These are phyloP conservation scores for Acephala macrosclerotiorum DNA, from an alignment of 2,329 filamentous ascomycete species.

Conservation along the genomic window DNA sequence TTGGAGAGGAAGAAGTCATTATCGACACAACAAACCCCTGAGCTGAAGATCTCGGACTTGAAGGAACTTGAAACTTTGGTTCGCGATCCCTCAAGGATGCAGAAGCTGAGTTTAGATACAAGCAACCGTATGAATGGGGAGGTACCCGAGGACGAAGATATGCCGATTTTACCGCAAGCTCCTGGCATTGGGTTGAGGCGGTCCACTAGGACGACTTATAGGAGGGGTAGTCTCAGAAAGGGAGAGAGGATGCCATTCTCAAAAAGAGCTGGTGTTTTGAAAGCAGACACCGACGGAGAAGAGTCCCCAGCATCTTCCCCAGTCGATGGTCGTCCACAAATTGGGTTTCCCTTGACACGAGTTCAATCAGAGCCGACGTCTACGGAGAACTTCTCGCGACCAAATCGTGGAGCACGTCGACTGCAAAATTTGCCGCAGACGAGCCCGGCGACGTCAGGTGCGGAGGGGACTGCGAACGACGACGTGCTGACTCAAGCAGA, in stretches of 20 bases:
- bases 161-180: constrained; percentile 82
- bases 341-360: constrained; percentile 55
- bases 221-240: constrained; percentile 83
- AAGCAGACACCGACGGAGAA: constrained; percentile 64
- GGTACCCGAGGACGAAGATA: constrained; percentile 65
- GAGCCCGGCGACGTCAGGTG: constrained; percentile 18
- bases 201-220: constrained; percentile 91
- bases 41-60: constrained; percentile 67
- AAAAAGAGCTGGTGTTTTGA: constrained; percentile 68
- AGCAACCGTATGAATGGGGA: constrained; percentile 44
- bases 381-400: constrained; percentile 68
- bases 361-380: constrained; percentile 74
- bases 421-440: constrained; percentile 35
- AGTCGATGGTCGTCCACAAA: constrained; percentile 49
- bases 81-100: constrained; percentile 77
- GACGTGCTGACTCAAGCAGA: constrained; percentile 27
- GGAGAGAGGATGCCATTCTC: constrained; percentile 79
- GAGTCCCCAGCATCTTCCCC: constrained; percentile 57
- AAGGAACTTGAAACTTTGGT: constrained; percentile 81
- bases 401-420: constrained; percentile 46
- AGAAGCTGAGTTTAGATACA: constrained; percentile 63
- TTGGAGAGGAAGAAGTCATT: constrained; percentile 77
- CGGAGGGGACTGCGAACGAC: constrained; percentile 27
- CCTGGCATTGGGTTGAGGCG: constrained; percentile 82
- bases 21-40: constrained; percentile 55